phyloP scores from a whole-genome alignment of 345 rosid genomes.

The Arabidopsis suecica region DNA sequence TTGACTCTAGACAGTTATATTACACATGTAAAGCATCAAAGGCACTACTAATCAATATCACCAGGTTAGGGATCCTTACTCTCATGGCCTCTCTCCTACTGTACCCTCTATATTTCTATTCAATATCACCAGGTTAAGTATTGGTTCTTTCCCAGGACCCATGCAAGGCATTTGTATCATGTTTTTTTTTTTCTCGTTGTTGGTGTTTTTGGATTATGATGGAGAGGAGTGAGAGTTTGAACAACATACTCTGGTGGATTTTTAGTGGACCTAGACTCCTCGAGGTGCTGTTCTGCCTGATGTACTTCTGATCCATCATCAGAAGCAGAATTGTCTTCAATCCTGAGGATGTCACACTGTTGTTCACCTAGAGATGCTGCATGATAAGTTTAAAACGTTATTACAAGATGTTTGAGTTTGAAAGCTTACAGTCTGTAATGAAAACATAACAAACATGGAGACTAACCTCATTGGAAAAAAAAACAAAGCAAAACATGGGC shows the following conservation, averaged over 20 bases:
- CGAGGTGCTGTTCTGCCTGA: conserved; percentile 46
- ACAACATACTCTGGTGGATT: conserved; percentile 50
- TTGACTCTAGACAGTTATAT: conserved; percentile 9
- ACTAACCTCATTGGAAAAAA: neutral
- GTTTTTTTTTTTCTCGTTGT: neutral
- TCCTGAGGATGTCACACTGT: conserved; percentile 31
- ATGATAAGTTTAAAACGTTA: conserved; percentile 25
- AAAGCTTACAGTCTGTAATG: neutral
- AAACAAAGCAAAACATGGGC: neutral
- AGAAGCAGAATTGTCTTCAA: conserved; percentile 40
- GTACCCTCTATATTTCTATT: conserved; percentile 7
- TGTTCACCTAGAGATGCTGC: conserved; percentile 47
- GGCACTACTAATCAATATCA: neutral
- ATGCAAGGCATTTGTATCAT: conserved; percentile 5
- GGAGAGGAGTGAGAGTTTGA: conserved; percentile 39
- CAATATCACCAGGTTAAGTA: neutral
- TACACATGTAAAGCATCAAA: conserved; percentile 24
- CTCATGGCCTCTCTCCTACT: neutral
- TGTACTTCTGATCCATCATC: conserved; percentile 53
- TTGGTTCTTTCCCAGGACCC: conserved; percentile 13
- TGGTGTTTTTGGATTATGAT: conserved; percentile 1
- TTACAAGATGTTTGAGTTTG: conserved; percentile 23
- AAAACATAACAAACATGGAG: conserved; percentile 5
- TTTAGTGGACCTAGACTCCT: conserved; percentile 44
- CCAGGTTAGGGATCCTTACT: neutral